Evolutionary conservation across 2,329 filamentous ascomycete genomes (phyloP).

Genomic region (Dothideomycetes sp.): DNA sequence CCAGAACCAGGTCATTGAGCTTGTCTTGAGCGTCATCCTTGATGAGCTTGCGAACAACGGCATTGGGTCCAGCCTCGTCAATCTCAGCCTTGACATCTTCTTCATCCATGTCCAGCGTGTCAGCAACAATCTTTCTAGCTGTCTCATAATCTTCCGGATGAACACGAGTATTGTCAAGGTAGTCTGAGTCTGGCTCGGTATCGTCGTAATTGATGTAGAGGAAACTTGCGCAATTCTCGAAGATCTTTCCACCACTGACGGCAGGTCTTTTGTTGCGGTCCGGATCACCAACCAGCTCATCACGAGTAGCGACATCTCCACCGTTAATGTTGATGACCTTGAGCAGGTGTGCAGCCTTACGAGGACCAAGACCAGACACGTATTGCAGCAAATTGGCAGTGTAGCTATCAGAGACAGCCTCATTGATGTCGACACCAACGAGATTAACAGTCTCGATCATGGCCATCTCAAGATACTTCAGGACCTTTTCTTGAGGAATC

Average conservation of each 20-base stretch:
- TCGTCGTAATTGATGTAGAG: constrained; percentile 80
- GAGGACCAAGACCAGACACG: constrained; percentile 80
- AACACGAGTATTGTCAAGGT: constrained; percentile 91
- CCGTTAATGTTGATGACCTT: constrained; percentile 91
- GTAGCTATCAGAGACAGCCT: constrained; percentile 71
- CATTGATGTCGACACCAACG: constrained; percentile 89
- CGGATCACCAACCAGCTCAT: constrained; percentile 80
- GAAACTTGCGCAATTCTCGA: constrained; percentile 96
- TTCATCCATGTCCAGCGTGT: constrained; percentile 91
- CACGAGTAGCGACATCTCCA: constrained; percentile 71
- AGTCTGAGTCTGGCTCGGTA: constrained; percentile 75
- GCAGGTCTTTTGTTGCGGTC: constrained; percentile 53
- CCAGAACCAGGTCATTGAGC: constrained; percentile 89
- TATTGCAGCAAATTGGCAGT: constrained; percentile 84
- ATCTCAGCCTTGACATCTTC: constrained; percentile 95
- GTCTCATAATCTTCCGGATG: constrained; percentile 98
- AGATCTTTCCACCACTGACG: constrained; percentile 73
- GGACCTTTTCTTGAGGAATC: constrained; percentile 76
- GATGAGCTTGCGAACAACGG: constrained; percentile 90
- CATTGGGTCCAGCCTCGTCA: constrained; percentile 79
- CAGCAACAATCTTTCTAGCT: constrained; percentile 94
- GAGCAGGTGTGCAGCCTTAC: constrained; percentile 75
- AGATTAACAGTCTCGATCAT: constrained; percentile 99
- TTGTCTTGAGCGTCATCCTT: constrained; percentile 88
- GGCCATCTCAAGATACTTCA: constrained; percentile 82